Conservation (phyloP, 2,329 filamentous ascomycete genomes). For the Penicillium palitans region DNA sequence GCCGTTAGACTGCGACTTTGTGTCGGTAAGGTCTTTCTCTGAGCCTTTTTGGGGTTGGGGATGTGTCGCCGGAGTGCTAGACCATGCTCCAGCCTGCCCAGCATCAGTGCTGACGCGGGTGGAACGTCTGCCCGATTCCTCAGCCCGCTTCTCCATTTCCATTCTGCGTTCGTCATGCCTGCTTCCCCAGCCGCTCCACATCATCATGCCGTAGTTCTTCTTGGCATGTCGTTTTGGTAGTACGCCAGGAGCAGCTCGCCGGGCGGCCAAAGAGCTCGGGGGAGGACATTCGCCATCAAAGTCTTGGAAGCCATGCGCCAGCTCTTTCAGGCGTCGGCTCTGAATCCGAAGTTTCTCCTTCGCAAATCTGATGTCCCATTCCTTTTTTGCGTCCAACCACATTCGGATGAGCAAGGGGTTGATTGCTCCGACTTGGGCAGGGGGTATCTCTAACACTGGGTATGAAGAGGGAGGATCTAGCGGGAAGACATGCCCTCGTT, state of each 20-base stretch:
- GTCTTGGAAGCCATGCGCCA: constrained; percentile 68
- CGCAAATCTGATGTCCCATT: constrained; percentile 73
- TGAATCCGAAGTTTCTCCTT: constrained; percentile 70
- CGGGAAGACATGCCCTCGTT: constrained; percentile 71
- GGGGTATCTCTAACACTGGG: constrained; percentile 63
- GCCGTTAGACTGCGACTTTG: neutral
- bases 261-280: constrained; percentile 76
- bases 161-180: constrained; percentile 82
- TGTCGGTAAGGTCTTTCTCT: neutral
- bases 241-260: constrained; percentile 49
- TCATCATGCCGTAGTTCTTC: constrained; percentile 71
- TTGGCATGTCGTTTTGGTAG: constrained; percentile 31
- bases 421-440: constrained; percentile 70
- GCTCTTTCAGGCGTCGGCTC: constrained; percentile 70
- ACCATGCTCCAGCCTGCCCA: constrained; percentile 29
- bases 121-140: constrained; percentile 23
- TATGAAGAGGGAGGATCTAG: constrained; percentile 66
- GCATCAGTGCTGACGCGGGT: constrained; percentile 31
- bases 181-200: constrained; percentile 87
- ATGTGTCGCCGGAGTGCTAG: constrained; percentile 19
- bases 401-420: constrained; percentile 77
- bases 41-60: neutral
- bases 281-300: constrained; percentile 78
- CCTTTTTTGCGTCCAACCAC: constrained; percentile 73
- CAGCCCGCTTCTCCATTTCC: constrained; percentile 29